Conservation (phyloP, 225 moss, liverwort and hornwort genomes). For the Marchantia paleacea region DNA sequence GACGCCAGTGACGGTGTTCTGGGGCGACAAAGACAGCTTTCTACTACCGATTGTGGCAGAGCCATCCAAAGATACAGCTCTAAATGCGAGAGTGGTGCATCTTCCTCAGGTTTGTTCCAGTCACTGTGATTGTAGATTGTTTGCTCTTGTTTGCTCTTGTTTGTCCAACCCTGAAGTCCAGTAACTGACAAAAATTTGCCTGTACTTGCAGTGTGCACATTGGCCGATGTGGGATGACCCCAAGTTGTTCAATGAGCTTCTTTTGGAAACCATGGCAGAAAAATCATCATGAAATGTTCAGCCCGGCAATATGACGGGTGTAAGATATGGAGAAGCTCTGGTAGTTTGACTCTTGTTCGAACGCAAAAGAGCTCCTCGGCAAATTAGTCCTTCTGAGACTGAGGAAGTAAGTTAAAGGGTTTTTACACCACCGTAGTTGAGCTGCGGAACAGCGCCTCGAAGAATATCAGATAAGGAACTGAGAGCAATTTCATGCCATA, state of each 20-base stretch:
- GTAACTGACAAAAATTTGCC: background rate
- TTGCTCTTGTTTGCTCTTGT: background rate
- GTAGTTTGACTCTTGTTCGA: no score
- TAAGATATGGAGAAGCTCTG: no score
- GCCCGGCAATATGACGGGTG: no score
- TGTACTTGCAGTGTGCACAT: constrained; percentile 57
- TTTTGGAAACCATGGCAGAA: constrained; percentile 16
- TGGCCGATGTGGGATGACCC: constrained; percentile 62
- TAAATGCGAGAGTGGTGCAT: constrained; percentile 42
- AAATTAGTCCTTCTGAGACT: no score
- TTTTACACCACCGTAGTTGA: no score
- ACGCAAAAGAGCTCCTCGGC: no score
- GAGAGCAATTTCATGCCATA: no score
- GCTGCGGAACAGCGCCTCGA: no score
- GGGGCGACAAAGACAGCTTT: constrained; percentile 61
- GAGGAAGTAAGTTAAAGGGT: no score
- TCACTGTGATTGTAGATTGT: no score
- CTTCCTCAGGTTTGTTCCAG: constrained; percentile 38
- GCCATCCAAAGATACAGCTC: constrained; percentile 45
- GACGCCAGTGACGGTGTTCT: constrained; percentile 57
- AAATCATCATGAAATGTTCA: background rate
- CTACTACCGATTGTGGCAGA: constrained; percentile 50
- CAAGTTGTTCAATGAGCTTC: constrained; percentile 30
- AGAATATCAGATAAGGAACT: no score
- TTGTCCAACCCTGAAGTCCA: background rate